phyloP scores from a whole-genome alignment of 768 basidiomycete genomes.

The Tylopilus vinaceipallidus region DNA sequence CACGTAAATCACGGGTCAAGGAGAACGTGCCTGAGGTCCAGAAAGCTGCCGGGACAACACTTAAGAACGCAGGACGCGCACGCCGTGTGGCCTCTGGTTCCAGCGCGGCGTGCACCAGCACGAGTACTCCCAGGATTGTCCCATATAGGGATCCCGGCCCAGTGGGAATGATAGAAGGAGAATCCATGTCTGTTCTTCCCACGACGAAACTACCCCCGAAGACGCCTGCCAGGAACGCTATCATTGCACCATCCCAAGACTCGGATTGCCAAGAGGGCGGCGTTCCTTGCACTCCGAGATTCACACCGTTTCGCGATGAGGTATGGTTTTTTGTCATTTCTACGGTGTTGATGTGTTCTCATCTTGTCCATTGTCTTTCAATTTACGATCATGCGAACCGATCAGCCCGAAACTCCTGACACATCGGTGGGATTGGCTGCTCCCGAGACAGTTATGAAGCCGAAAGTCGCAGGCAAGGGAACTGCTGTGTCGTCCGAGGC shows the following conservation, averaged over 20 bases:
- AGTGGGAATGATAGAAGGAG: constrained; percentile 31
- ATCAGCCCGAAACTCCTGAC: constrained; percentile 25
- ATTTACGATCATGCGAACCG: constrained; percentile 3
- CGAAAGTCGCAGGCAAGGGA: constrained; percentile 48
- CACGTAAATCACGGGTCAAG: constrained; percentile 74
- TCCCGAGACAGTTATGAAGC: constrained; percentile 67
- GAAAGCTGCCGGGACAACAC: constrained; percentile 63
- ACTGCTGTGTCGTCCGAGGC: constrained; percentile 57
- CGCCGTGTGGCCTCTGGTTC: constrained; percentile 48
- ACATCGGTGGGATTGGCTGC: constrained; percentile 28
- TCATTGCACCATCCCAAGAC: constrained; percentile 43
- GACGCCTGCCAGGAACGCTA: constrained; percentile 34
- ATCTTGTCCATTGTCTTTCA: not conserved
- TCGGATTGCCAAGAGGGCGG: constrained; percentile 20
- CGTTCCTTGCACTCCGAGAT: constrained; percentile 51
- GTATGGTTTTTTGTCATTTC: constrained; percentile 36
- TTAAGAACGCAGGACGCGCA: constrained; percentile 59
- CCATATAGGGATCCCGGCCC: constrained; percentile 64
- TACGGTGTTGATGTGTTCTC: constrained; percentile 7
- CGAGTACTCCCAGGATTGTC: constrained; percentile 51
- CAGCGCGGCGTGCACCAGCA: constrained; percentile 2
- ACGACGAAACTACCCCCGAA: constrained; percentile 30
- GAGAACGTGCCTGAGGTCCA: constrained; percentile 73
- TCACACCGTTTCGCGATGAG: constrained; percentile 74
- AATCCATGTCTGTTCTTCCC: constrained; percentile 33